Evolutionary conservation across 2,329 filamentous ascomycete genomes (phyloP).

Genomic region (Aspergillus eucalypticola): DNA sequence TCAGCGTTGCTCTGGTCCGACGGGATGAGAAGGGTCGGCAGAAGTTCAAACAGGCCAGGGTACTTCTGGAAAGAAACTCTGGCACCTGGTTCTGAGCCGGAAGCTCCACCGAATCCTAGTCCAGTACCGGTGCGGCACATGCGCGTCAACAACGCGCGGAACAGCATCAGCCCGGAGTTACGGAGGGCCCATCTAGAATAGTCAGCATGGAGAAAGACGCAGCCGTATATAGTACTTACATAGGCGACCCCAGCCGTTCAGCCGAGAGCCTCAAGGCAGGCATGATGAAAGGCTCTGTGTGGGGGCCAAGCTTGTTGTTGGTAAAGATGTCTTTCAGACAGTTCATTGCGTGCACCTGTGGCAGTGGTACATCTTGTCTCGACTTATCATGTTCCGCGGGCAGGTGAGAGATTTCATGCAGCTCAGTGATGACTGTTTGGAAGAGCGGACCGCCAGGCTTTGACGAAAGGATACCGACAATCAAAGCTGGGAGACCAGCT

Average conservation of each 20-base stretch:
- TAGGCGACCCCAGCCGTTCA: conserved; percentile 72
- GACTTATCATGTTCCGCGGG: conserved; percentile 31
- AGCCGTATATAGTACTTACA: conserved; percentile 52
- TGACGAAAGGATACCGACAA: conserved; percentile 71
- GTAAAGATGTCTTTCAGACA: conserved; percentile 91
- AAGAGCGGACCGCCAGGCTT: conserved; percentile 56
- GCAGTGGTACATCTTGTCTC: conserved; percentile 59
- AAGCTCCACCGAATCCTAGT: conserved; percentile 50
- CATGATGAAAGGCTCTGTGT: conserved; percentile 72
- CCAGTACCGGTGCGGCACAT: conserved; percentile 47
- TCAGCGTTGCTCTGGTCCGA: conserved; percentile 18
- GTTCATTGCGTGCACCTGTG: conserved; percentile 94
- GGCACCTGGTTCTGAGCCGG: conserved; percentile 47
- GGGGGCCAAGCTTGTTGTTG: conserved; percentile 71
- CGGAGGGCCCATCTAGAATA: conserved; percentile 78
- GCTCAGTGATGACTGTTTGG: conserved; percentile 43
- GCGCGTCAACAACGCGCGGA: conserved; percentile 78
- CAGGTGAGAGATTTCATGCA: conserved; percentile 41
- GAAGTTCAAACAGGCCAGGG: conserved; percentile 38
- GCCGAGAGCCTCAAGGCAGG: conserved; percentile 77
- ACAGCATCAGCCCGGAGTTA: conserved; percentile 87
- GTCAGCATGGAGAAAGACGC: conserved; percentile 13
- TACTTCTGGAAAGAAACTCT: conserved; percentile 45
- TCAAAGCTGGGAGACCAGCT: conserved; percentile 83
- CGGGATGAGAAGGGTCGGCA: conserved; percentile 38